phyloP scores from a whole-genome alignment of 257 asterid genomes.

The Fraxinus excelsior region DNA sequence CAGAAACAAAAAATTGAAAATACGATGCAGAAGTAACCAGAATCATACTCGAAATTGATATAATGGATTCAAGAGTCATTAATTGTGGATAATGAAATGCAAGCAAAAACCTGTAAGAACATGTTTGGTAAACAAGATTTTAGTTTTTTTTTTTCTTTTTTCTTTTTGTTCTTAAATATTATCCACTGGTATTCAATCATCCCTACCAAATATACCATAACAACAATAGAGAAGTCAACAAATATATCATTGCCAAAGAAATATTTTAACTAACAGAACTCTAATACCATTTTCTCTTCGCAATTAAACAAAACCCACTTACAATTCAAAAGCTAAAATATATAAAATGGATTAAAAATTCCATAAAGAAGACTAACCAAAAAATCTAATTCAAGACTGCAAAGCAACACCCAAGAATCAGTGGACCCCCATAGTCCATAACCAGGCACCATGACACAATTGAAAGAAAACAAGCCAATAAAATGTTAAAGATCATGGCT shows the following conservation, averaged over 20 bases:
- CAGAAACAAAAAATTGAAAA: no score
- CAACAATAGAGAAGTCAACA: not conserved
- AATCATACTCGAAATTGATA: no score
- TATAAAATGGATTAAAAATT: not conserved
- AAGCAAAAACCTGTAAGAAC: not conserved
- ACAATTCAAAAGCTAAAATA: not conserved
- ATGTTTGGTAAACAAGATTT: not conserved
- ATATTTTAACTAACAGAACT: not conserved
- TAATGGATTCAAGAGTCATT: no score
- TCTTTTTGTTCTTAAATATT: no score
- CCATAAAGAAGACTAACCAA: conserved; percentile 23
- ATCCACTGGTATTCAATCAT: no score
- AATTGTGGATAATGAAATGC: not conserved
- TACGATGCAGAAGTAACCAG: no score
- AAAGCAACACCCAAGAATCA: conserved; percentile 43
- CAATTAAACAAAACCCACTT: conserved; percentile 3
- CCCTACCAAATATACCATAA: no score
- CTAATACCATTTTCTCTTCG: not conserved
- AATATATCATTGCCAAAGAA: not conserved
- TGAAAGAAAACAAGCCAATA: conserved; percentile 37
- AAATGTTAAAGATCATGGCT: conserved; percentile 50
- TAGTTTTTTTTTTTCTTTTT: not conserved
- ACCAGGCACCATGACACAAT: conserved; percentile 39
- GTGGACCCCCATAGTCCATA: conserved; percentile 39
- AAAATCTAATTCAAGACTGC: conserved; percentile 29